Conservation (phyloP, 805 yeast species). For the Saturnispora bothae region DNA sequence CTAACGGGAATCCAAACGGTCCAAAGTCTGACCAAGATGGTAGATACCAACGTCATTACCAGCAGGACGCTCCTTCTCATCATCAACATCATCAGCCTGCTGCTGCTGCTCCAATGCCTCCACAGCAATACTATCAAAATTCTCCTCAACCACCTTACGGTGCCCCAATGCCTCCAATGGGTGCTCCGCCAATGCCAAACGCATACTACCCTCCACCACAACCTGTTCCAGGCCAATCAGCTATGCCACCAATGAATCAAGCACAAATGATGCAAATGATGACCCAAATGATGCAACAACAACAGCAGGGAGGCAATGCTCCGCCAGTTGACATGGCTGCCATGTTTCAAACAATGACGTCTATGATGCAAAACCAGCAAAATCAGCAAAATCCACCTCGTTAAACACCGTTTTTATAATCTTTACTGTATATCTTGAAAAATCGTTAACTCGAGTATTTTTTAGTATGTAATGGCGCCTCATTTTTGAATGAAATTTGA, state of each 20-base stretch:
- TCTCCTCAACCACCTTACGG: slow-evolving; percentile 7
- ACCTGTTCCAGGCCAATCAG: too few species aligned
- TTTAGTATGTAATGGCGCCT: neutral
- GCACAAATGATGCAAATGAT: slow-evolving; percentile 26
- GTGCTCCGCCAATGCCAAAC: neutral
- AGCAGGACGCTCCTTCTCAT: too few species aligned
- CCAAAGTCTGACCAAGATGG: slow-evolving; percentile 51
- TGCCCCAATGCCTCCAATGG: slow-evolving; percentile 4
- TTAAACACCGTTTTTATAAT: too few species aligned
- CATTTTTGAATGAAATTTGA: neutral
- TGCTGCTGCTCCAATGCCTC: slow-evolving; percentile 10
- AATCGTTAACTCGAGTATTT: too few species aligned
- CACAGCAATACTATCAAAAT: slow-evolving; percentile 10
- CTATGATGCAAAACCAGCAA: slow-evolving; percentile 25
- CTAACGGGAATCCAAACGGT: slow-evolving; percentile 76
- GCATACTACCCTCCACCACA: slow-evolving; percentile 4
- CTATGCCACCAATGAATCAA: slow-evolving; percentile 17
- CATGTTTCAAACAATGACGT: slow-evolving; percentile 28
- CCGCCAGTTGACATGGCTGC: slow-evolving; percentile 24
- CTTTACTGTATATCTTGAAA: too few species aligned
- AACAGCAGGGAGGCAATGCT: slow-evolving; percentile 10
- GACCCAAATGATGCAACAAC: slow-evolving; percentile 25
- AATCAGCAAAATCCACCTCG: slow-evolving; percentile 6
- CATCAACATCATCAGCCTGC: slow-evolving; percentile 3
- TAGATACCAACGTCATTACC: slow-evolving; percentile 1